phyloP scores from a whole-genome alignment of 768 basidiomycete genomes.

The Trametes coccinea region DNA sequence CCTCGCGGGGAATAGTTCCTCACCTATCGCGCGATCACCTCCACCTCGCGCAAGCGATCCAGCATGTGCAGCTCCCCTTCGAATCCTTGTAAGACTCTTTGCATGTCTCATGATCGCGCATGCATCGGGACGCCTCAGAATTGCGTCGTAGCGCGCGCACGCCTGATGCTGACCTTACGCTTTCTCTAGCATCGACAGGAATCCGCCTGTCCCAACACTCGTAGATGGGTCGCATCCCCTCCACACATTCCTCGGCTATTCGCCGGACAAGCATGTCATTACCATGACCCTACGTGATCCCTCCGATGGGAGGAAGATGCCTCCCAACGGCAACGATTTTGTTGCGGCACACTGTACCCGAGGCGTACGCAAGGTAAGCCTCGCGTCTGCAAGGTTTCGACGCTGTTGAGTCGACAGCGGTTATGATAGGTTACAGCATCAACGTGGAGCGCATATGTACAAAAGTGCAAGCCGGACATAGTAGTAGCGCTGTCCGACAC shows the following conservation, averaged over 20 bases:
- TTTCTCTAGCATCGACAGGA: slow-evolving; percentile 56
- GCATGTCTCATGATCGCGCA: neutral
- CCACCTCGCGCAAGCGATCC: slow-evolving; percentile 46
- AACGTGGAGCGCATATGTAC: slow-evolving; percentile 57
- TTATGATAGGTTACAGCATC: slow-evolving; percentile 48
- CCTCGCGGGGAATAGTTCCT: slow-evolving; percentile 73
- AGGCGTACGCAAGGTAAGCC: slow-evolving; percentile 66
- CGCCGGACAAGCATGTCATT: slow-evolving; percentile 47
- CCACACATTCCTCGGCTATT: slow-evolving; percentile 67
- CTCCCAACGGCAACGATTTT: slow-evolving; percentile 63
- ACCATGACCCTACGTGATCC: slow-evolving; percentile 70
- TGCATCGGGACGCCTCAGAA: neutral
- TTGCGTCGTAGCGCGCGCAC: neutral
- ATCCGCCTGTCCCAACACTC: slow-evolving; percentile 65
- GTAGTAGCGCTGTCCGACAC: slow-evolving; percentile 71
- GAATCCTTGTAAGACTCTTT: slow-evolving; percentile 73
- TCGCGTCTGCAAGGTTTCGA: neutral
- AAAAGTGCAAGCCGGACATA: slow-evolving; percentile 63
- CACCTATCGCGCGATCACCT: slow-evolving; percentile 72
- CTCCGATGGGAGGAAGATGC: slow-evolving; percentile 63
- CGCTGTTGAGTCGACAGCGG: neutral
- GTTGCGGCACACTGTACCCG: slow-evolving; percentile 60
- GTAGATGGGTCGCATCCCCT: slow-evolving; percentile 53
- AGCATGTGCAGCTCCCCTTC: slow-evolving; percentile 71
- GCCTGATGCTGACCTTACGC: slow-evolving; percentile 8